A percentile compares a stretch with the other conserved stretches of the same genome.
phyloP scores from a whole-genome alignment of 495 filamentous ascomycete species.

The Delitschia confertaspora region DNA sequence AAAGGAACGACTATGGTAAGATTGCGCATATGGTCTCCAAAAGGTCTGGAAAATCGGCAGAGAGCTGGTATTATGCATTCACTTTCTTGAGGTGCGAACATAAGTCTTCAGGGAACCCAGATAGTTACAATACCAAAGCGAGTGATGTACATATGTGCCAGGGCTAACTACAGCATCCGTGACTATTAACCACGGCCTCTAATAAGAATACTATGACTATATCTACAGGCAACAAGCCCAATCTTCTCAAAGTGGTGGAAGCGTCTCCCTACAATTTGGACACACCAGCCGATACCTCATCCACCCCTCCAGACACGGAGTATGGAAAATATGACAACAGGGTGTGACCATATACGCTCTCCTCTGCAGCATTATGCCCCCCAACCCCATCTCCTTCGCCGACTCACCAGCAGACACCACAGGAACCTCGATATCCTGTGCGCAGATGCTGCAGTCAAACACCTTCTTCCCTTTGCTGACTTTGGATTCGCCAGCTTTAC shows the following conservation, averaged over 20 bases:
- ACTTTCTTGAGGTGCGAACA: too few relatives aligned
- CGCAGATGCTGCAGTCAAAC: slow-evolving; percentile 92
- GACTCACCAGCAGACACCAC: slow-evolving; percentile 51
- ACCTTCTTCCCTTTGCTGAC: slow-evolving; percentile 50
- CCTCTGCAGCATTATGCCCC: slow-evolving; percentile 62
- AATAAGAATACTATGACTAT: too few relatives aligned
- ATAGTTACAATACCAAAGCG: too few relatives aligned
- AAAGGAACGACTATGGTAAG: too few relatives aligned
- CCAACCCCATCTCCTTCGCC: slow-evolving; percentile 40
- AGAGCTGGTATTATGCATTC: too few relatives aligned
- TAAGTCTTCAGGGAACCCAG: too few relatives aligned
- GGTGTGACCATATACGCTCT: slow-evolving; percentile 94
- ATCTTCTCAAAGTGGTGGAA: slow-evolving; percentile 60
- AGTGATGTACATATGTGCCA: too few relatives aligned
- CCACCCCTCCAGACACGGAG: slow-evolving; percentile 87
- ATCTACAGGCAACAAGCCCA: too few relatives aligned
- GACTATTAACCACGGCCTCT: too few relatives aligned
- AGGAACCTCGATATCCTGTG: slow-evolving; percentile 81
- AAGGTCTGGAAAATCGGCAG: too few relatives aligned
- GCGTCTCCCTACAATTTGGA: slow-evolving; percentile 85
- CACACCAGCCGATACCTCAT: slow-evolving; percentile 88
- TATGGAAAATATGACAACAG: slow-evolving; percentile 94
- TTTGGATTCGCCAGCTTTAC: slow-evolving; percentile 35
- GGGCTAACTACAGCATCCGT: too few relatives aligned
- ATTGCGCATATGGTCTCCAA: too few relatives aligned